Base-by-base conservation (phyloP, 139 green algal genomes). In the Picochlorum sp. region DNA sequence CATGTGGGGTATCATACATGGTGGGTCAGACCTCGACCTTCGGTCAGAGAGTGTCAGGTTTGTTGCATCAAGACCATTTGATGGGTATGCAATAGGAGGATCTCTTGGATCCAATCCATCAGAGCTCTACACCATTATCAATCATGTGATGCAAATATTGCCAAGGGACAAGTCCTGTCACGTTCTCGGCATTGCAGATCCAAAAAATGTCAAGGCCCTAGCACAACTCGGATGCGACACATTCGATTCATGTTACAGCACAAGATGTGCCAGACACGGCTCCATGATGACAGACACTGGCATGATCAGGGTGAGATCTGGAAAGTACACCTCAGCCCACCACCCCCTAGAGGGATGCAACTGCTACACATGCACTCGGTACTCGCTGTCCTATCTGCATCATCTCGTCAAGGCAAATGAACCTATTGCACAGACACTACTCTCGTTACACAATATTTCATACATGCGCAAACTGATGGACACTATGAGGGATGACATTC, bases 1-100 rank as follows among this genome's bases (percentile, higher is more conserved):
- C n/a, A 82, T 82, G 74, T 82, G 79, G 37, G 79, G 58, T 3
- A 71, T 85, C 2, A 56, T 82, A 41, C 79, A 85, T 49, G 79
- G 79, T 23, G 79, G 79, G 1, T 57, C 74, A 1, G 34, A 56
- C 16, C 6, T 61, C n/a, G 65, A 68, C 26, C 47, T 82, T 46
- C 32, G 79, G n/a, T 58, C 49, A 5, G n/a, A 54, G 10, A 75
- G 61, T 58, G 68, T 66, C 4, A 69, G 69, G 18, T 85, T 79
- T 68, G 32, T 85, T 34, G 64, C 59, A 15, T 37, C 16, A 2
- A 68, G 79, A 18, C 47, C 47, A 21, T 85, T 83, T 61, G 76
- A 83, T 49, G 79, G 79, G 11, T 77, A 73, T 58, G 76, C 76
- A 0, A 68, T 85, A 16, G 79, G 79, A 20, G 79, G 79, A 18